A percentile compares a stretch with the other conserved stretches of the same genome.
Conservation (phyloP, 257 asterid genomes). For the Salvia miltiorrhiza region DNA sequence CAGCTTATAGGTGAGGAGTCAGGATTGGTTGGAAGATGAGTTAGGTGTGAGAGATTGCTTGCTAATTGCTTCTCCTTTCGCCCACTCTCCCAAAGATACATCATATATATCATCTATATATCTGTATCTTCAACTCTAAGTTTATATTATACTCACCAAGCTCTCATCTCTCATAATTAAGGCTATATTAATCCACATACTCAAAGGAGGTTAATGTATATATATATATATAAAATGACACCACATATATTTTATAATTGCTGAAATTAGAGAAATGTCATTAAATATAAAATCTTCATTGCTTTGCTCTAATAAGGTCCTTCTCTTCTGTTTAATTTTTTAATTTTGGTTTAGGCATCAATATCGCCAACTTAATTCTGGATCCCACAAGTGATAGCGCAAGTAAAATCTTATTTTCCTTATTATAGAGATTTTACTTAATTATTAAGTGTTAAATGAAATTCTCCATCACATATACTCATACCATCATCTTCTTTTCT, state of each 20-base stretch:
- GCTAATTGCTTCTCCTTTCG: constrained; percentile 31
- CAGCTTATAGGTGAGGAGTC: constrained; percentile 65
- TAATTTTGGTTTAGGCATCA: not conserved
- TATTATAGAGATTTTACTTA: not conserved
- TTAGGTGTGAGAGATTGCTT: constrained; percentile 36
- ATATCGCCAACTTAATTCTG: not conserved
- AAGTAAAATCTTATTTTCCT: not conserved
- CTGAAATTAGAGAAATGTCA: not conserved
- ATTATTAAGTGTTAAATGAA: not conserved
- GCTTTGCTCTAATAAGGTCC: not conserved
- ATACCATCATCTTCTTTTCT: not conserved
- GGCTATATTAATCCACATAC: not conserved
- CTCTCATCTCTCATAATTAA: not conserved
- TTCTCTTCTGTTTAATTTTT: not conserved
- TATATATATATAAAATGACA: not conserved
- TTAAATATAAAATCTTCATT: not conserved
- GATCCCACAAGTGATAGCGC: not conserved
- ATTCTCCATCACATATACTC: not conserved
- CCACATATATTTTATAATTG: not conserved
- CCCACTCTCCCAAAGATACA: constrained; percentile 17
- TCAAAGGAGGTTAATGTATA: not conserved
- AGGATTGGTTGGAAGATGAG: constrained; percentile 56
- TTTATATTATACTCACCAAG: constrained; percentile 12
- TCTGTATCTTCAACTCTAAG: constrained; percentile 28
- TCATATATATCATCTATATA: not conserved